These are phyloP conservation scores for Penicilliopsis zonata DNA, from an alignment of 495 filamentous ascomycete species.

Conservation along the genomic window DNA sequence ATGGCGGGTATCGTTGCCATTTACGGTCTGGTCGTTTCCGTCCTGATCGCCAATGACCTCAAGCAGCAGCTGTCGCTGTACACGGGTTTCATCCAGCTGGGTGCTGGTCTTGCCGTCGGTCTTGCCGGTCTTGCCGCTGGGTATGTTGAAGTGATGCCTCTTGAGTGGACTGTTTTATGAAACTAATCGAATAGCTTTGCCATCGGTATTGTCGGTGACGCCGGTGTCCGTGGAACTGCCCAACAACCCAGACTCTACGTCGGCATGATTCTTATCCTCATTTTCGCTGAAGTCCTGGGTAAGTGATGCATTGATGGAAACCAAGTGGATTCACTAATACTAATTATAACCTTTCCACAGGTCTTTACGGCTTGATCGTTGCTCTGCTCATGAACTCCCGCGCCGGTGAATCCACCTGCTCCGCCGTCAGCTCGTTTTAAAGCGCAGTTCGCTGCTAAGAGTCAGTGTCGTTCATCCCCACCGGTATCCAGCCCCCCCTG, in stretches of 20 bases:
- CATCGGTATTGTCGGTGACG: slow-evolving; percentile 98
- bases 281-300: slow-evolving; percentile 99
- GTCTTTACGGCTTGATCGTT: slow-evolving; percentile 97
- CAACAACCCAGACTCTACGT: slow-evolving; percentile 97
- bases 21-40: slow-evolving; percentile 97
- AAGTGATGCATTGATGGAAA: slow-evolving; percentile 19
- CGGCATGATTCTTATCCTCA: slow-evolving; percentile 99
- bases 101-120: slow-evolving; percentile 92
- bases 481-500: no score
- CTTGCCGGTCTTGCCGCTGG: slow-evolving; percentile 93
- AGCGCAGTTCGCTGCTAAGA: no score
- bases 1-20: slow-evolving; percentile 99
- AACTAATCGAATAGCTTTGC: slow-evolving; percentile 82
- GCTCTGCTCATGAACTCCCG: slow-evolving; percentile 96
- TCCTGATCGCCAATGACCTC: slow-evolving; percentile 89
- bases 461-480: no score
- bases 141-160: slow-evolving; percentile 28
- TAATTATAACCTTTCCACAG: no score
- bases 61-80: slow-evolving; percentile 74
- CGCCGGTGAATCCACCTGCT: slow-evolving; percentile 21
- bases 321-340: neutral
- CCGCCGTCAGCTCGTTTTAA: no score
- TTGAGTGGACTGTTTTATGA: neutral
- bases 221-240: slow-evolving; percentile 95
- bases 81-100: slow-evolving; percentile 93